Percentiles rank a stretch among this genome's conserved stretches.
Evolutionary conservation across 163 green algal genomes (phyloP).

Genomic region (Scenedesmus sp.): DNA sequence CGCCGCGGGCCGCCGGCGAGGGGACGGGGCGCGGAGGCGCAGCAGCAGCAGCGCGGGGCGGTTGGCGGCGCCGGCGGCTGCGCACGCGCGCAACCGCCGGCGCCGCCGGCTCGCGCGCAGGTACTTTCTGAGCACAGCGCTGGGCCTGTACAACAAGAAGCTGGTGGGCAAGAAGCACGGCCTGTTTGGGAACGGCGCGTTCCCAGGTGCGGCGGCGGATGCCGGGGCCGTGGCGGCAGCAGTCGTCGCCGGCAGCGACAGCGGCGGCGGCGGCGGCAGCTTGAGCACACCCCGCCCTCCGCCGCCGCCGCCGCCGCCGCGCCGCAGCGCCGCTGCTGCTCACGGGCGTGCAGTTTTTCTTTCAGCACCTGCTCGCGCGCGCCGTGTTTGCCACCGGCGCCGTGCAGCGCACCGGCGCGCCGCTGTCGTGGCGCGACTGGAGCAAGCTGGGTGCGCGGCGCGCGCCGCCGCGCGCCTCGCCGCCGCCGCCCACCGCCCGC

Average conservation of each 20-base stretch:
- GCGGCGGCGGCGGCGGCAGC: neutral
- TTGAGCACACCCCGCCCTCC: neutral
- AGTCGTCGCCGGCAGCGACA: neutral
- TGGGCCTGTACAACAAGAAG: constrained; percentile 88
- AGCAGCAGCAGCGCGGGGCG: too few species aligned
- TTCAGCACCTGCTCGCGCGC: constrained; percentile 75
- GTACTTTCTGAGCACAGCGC: constrained; percentile 85
- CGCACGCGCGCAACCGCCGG: too few species aligned
- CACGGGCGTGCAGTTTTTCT: constrained; percentile 79
- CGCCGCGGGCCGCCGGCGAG: too few species aligned
- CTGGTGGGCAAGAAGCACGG: constrained; percentile 82
- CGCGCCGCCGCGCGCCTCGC: too few species aligned
- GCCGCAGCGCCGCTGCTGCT: constrained; percentile 71
- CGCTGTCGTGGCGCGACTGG: constrained; percentile 70
- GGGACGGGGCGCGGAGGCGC: too few species aligned
- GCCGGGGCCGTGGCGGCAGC: neutral
- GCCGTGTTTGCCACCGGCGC: constrained; percentile 60
- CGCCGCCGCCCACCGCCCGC: too few species aligned
- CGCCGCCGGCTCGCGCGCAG: constrained; percentile 42
- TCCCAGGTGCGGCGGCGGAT: constrained; percentile 72
- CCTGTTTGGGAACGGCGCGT: constrained; percentile 72
- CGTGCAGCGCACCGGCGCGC: constrained; percentile 49
- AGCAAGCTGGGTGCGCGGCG: constrained; percentile 55
- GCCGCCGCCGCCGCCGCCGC: neutral
- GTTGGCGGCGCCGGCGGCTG: too few species aligned